A percentile compares a stretch with the other conserved stretches of the same genome.
These are phyloP conservation scores for Geotrichum aggregatum DNA, from an alignment of 1,139 yeast genomes.

Conservation along the genomic window DNA sequence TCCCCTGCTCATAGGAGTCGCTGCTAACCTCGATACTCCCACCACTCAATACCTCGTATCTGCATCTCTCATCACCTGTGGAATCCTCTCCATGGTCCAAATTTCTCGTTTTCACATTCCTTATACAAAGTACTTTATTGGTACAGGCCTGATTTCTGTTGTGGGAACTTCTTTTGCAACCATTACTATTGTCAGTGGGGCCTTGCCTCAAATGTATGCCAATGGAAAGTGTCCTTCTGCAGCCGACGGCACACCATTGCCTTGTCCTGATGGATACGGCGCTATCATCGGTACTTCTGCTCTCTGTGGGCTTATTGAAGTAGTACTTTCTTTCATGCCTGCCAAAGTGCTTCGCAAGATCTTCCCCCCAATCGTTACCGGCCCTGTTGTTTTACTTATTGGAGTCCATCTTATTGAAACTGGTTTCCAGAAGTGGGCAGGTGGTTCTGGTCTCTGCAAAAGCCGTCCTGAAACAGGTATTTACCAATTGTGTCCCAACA, in stretches of 20 bases:
- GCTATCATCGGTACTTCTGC: conserved; percentile 76
- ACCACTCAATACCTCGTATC: conserved; percentile 69
- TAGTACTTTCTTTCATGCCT: conserved; percentile 69
- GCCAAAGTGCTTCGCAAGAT: conserved; percentile 61
- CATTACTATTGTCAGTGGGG: conserved; percentile 69
- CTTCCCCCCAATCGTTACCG: conserved; percentile 88
- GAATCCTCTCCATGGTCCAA: conserved; percentile 67
- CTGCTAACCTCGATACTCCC: conserved; percentile 53
- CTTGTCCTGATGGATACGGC: conserved; percentile 91
- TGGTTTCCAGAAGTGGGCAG: conserved; percentile 82
- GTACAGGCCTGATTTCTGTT: conserved; percentile 82
- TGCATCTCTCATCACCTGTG: conserved; percentile 70
- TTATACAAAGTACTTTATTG: conserved; percentile 68
- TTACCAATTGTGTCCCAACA: conserved; percentile 45
- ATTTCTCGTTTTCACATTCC: conserved; percentile 75
- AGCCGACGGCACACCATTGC: conserved; percentile 56
- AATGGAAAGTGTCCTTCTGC: conserved; percentile 63
- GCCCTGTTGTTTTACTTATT: conserved; percentile 82
- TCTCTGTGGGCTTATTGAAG: conserved; percentile 70
- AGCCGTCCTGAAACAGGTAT: conserved; percentile 45
- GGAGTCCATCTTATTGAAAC: conserved; percentile 64
- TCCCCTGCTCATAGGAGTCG: conserved; percentile 61
- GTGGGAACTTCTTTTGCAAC: conserved; percentile 90
- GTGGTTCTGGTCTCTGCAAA: conserved; percentile 60
- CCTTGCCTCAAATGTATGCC: conserved; percentile 74